Evolutionary conservation across 176 grass and related monocot species (phyloP), one percentile per base, ranked within the genome.

Genomic region (Zea luxurians): DNA sequence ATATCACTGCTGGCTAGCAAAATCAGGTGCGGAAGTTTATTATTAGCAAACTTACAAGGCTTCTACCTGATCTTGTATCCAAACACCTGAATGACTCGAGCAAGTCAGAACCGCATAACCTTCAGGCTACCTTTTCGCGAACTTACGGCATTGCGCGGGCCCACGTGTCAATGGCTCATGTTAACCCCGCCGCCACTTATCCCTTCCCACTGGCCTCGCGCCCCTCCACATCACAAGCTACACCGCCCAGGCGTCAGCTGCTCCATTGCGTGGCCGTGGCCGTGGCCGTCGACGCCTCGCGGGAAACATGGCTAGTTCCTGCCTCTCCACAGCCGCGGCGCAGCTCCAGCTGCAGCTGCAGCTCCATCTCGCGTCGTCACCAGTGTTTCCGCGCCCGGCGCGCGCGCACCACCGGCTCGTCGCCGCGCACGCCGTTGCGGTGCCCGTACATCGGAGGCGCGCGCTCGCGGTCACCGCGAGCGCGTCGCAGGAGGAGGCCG

Each of bases 151-250:
- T 27, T 27, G 27, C 27, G 1, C 48, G 37, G 80, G 9, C 80
- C 75, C 80, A 79, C 80, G 21, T 74, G 86, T 83, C 75, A 83
- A 4, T 0, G 86, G 44, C 44, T 48, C 67, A 5, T 47, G 4
- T n/a, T 4, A 52, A 21, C 55, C 55, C 55, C 58, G 67, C 42
- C 18, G 10, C 53, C 69, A 50, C 11, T 83, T 86, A 78, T 86
- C 83, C 71, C 80, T 77, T 42, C 20, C 46, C 53, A 73, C 61
- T 89, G 89, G 86, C 68, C 70, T 53, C n/a, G 70, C 70, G 34
- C 64, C 61, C 36, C 81, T 83, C 92, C 92, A 96, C 92, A 78
- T 92, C 89, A 68, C 77, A 65, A 52, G 37, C 20, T 84, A 61
- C 72, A 52, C 42, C 38, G 64, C 13, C 53, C 53, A n/a, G 42